phyloP scores from a whole-genome alignment of 352 stramenopile genomes.

The Pythium vanterpoolii region DNA sequence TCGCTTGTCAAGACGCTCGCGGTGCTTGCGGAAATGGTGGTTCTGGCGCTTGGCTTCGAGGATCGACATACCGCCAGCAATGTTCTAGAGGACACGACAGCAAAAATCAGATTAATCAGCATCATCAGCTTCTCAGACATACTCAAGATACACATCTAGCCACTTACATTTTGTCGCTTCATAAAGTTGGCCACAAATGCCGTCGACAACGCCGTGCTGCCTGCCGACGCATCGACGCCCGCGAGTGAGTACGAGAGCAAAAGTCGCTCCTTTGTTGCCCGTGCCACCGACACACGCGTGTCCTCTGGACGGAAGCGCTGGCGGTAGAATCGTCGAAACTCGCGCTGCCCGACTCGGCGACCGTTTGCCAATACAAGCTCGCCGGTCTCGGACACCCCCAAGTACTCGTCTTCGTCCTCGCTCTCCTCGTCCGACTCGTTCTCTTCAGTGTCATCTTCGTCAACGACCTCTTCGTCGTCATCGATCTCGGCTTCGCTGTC shows the following conservation, averaged over 20 bases:
- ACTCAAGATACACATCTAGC: not conserved
- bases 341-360: constrained; percentile 80
- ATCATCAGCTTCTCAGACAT: not conserved
- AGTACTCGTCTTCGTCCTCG: constrained; percentile 49
- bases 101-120: constrained; percentile 1
- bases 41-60: constrained; percentile 61
- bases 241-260: constrained; percentile 72
- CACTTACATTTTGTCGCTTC: constrained; percentile 66
- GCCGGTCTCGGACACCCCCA: constrained; percentile 85
- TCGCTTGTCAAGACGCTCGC: constrained; percentile 71
- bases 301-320: constrained; percentile 85
- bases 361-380: constrained; percentile 87
- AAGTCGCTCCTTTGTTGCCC: constrained; percentile 74
- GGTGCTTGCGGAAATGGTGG: constrained; percentile 77
- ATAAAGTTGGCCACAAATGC: constrained; percentile 82
- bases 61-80: constrained; percentile 72
- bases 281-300: constrained; percentile 65
- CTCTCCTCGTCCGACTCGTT: constrained; percentile 45
- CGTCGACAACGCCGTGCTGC: constrained; percentile 67
- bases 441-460: constrained; percentile 46
- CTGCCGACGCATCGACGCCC: constrained; percentile 51
- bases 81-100: constrained; percentile 48
- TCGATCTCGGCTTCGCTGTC: constrained; percentile 77
- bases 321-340: constrained; percentile 90
- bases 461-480: constrained; percentile 71